These are phyloP conservation scores for Gossypium herbaceum DNA, from an alignment of 345 rosid genomes.

Conservation along the genomic window DNA sequence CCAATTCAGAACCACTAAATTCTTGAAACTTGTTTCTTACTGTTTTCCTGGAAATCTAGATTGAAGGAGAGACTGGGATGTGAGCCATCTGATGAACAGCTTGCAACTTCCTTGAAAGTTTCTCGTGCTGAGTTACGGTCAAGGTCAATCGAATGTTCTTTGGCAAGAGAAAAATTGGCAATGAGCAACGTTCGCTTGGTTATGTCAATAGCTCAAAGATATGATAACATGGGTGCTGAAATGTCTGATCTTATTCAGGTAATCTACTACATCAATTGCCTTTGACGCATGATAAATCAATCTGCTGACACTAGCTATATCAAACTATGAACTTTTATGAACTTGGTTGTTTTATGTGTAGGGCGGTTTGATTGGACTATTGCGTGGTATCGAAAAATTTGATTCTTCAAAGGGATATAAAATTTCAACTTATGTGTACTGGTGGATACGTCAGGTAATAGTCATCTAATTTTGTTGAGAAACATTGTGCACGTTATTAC, in stretches of 20 bases:
- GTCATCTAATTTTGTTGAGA: slow-evolving; percentile 2
- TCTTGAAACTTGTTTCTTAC: not conserved
- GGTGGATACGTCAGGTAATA: slow-evolving; percentile 98
- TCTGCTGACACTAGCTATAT: not conserved
- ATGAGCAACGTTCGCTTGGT: slow-evolving; percentile 98
- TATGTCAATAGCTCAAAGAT: slow-evolving; percentile 90
- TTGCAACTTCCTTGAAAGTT: slow-evolving; percentile 72
- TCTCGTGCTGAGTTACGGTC: slow-evolving; percentile 73
- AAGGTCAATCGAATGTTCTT: slow-evolving; percentile 54
- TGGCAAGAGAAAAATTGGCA: slow-evolving; percentile 90
- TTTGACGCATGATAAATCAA: not conserved
- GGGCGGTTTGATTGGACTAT: slow-evolving; percentile 92
- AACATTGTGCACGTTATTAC: not conserved
- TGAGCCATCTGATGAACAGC: slow-evolving; percentile 85
- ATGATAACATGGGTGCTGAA: slow-evolving; percentile 84
- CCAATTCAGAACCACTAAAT: not conserved
- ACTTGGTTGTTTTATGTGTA: slow-evolving; percentile 22
- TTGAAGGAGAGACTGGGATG: slow-evolving; percentile 60
- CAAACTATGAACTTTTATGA: not conserved
- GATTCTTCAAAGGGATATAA: slow-evolving; percentile 91
- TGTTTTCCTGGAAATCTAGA: slow-evolving; percentile 4
- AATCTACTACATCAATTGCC: slow-evolving; percentile 12
- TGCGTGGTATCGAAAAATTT: slow-evolving; percentile 93
- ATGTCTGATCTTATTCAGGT: slow-evolving; percentile 99
- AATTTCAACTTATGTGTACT: slow-evolving; percentile 89